A percentile compares a stretch with the other conserved stretches of the same genome.
Evolutionary conservation across 108 stramenopile species (phyloP).

Genomic region (Stephanodiscus minutulus): DNA sequence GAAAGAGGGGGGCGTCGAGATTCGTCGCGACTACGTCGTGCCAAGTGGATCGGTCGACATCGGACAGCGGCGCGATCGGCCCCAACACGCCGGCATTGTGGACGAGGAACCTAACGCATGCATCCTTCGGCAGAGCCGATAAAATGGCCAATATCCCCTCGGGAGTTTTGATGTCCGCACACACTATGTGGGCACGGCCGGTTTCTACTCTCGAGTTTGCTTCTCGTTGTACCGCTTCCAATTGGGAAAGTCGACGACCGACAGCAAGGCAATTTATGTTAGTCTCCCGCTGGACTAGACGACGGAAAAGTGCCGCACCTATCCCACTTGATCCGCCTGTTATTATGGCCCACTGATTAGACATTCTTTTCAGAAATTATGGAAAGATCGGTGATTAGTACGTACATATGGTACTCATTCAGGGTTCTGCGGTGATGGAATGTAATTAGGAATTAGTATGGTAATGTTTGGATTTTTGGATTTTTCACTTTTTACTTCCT

Average conservation of each 20-base stretch:
- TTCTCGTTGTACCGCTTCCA: constrained; percentile 16
- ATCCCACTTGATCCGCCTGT: constrained; percentile 43
- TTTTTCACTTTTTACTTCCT: too few species aligned
- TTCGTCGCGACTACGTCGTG: constrained; percentile 46
- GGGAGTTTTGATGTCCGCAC: constrained; percentile 39
- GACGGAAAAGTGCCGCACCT: constrained; percentile 35
- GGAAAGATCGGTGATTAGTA: too few species aligned
- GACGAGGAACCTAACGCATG: constrained; percentile 53
- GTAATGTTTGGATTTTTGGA: too few species aligned
- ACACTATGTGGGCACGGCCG: constrained; percentile 19
- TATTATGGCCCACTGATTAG: constrained; percentile 40
- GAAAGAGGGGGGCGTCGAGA: constrained; percentile 59
- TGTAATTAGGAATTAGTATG: too few species aligned
- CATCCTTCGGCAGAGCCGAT: constrained; percentile 25
- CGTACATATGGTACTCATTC: too few species aligned
- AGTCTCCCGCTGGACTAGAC: constrained; percentile 27
- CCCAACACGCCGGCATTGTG: constrained; percentile 70
- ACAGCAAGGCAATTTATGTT: constrained; percentile 37
- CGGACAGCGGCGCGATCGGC: constrained; percentile 52
- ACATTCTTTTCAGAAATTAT: too few species aligned
- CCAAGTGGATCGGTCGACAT: constrained; percentile 43
- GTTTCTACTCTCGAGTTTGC: not conserved
- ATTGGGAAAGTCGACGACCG: constrained; percentile 20
- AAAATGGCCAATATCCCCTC: constrained; percentile 37
- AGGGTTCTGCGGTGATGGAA: too few species aligned